Evolutionary conservation across 192 early-diverging fungal species (phyloP).

Genomic region (Kickxella alabastrina): DNA sequence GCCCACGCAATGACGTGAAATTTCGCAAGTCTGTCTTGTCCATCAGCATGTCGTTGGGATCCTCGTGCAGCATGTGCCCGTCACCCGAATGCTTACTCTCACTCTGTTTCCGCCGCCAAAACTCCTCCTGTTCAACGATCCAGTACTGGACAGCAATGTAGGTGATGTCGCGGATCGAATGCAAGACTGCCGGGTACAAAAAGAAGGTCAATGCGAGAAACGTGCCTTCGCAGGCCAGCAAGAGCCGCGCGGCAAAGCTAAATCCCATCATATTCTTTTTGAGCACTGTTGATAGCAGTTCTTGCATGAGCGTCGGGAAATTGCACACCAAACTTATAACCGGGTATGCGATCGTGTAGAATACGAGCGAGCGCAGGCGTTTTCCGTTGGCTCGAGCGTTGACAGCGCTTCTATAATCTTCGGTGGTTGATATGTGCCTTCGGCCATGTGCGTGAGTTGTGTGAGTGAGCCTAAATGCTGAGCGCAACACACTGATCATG

Average conservation of each 20-base stretch:
- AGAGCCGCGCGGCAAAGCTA: conserved; percentile 6
- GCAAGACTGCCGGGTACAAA: conserved; percentile 38
- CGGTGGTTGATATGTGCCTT: conserved; percentile 15
- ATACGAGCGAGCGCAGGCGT: conserved; percentile 41
- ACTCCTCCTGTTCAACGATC: conserved; percentile 52
- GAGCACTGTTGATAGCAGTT: conserved; percentile 28
- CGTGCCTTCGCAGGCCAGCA: conserved; percentile 39
- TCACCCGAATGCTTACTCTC: conserved; percentile 5
- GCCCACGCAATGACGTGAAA: conserved; percentile 34
- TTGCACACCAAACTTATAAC: conserved; percentile 43
- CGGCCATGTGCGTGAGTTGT: conserved; percentile 15
- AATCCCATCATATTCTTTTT: conserved; percentile 17
- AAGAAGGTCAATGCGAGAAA: conserved; percentile 41
- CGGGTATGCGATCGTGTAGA: conserved; percentile 47
- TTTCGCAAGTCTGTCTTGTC: conserved; percentile 28
- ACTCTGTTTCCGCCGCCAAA: conserved; percentile 23
- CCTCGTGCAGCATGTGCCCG: neutral
- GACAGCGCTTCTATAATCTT: conserved; percentile 40
- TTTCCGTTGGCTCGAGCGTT: conserved; percentile 50
- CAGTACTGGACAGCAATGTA: conserved; percentile 45
- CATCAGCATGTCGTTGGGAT: conserved; percentile 1
- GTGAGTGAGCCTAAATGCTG: conserved; percentile 29
- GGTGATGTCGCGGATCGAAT: conserved; percentile 42
- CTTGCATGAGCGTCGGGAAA: conserved; percentile 34
- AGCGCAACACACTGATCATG: conserved; percentile 38